A percentile compares a stretch with the other conserved stretches of the same genome.
phyloP scores from a whole-genome alignment of 495 filamentous ascomycete species.

The Talaromyces nanjingensis region DNA sequence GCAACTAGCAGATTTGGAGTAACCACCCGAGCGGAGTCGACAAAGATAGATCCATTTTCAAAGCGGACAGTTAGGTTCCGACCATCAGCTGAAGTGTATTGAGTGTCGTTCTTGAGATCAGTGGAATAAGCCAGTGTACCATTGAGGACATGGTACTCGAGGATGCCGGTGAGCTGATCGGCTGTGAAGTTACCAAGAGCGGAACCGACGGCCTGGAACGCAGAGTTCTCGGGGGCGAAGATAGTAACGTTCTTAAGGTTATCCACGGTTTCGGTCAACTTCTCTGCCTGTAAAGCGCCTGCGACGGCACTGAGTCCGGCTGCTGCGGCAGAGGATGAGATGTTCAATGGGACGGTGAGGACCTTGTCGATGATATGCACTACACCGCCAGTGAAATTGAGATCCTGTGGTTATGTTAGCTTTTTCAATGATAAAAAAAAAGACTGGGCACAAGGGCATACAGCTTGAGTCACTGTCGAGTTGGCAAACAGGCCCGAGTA shows the following conservation, averaged over 20 bases:
- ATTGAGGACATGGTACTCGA: conserved; percentile 40
- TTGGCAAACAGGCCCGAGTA: conserved; percentile 25
- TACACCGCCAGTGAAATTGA: conserved; percentile 56
- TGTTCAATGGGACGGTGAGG: conserved; percentile 47
- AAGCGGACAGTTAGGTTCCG: conserved; percentile 44
- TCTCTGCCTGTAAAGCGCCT: conserved; percentile 45
- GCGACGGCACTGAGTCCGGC: conserved; percentile 49
- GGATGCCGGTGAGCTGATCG: conserved; percentile 37
- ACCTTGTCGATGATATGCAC: conserved; percentile 59
- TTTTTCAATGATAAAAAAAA: neutral
- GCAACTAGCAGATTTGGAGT: conserved; percentile 50
- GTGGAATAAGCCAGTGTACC: conserved; percentile 46
- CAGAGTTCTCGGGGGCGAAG: conserved; percentile 53
- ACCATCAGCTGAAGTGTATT: conserved; percentile 37
- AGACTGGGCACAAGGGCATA: conserved; percentile 12
- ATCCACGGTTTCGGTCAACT: conserved; percentile 36
- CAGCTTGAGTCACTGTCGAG: conserved; percentile 22
- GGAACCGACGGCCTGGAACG: conserved; percentile 54
- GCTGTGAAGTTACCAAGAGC: conserved; percentile 38
- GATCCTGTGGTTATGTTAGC: conserved; percentile 29
- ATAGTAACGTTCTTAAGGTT: conserved; percentile 47
- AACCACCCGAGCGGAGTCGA: conserved; percentile 49
- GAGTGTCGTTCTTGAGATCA: conserved; percentile 34
- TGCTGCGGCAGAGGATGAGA: conserved; percentile 37
- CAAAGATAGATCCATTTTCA: conserved; percentile 42